These are phyloP conservation scores for Agroathelia rolfsii DNA, from an alignment of 1,284 basidiomycete species.

Conservation along the genomic window DNA sequence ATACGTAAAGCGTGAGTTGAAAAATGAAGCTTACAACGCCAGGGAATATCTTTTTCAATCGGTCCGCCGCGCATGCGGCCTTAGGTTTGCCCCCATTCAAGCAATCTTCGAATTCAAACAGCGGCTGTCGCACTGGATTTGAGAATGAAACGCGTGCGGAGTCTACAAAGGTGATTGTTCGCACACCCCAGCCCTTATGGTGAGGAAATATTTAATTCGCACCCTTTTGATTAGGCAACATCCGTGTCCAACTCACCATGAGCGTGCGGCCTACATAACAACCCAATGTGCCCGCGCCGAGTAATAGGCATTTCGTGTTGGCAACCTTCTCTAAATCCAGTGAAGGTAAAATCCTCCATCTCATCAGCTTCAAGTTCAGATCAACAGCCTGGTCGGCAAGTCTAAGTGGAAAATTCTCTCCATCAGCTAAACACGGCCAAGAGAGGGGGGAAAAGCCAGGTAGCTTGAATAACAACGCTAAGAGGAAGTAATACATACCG, in stretches of 20 bases:
- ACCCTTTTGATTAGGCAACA: too few species aligned
- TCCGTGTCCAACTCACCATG: slow-evolving; percentile 72
- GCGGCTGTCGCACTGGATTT: slow-evolving; percentile 92
- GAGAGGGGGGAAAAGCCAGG: too few species aligned
- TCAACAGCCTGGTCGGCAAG: slow-evolving; percentile 95
- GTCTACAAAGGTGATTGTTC: slow-evolving; percentile 89
- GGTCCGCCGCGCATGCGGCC: slow-evolving; percentile 84
- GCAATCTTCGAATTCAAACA: slow-evolving; percentile 94
- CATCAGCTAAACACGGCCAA: neutral
- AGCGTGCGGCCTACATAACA: slow-evolving; percentile 90
- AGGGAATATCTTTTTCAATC: slow-evolving; percentile 83
- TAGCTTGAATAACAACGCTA: too few species aligned
- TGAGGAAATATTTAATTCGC: too few species aligned
- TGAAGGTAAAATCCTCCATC: slow-evolving; percentile 89
- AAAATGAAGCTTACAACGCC: slow-evolving; percentile 58
- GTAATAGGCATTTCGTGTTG: slow-evolving; percentile 69
- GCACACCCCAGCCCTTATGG: slow-evolving; percentile 87
- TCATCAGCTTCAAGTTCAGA: slow-evolving; percentile 95
- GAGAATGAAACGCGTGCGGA: slow-evolving; percentile 89
- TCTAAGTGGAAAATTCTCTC: slow-evolving; percentile 25
- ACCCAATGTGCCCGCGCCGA: slow-evolving; percentile 93
- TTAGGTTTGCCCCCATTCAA: slow-evolving; percentile 91
- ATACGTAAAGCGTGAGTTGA: slow-evolving; percentile 5
- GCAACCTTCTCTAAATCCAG: slow-evolving; percentile 86
- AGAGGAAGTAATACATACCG: slow-evolving; percentile 29